phyloP scores from a whole-genome alignment of 2,329 filamentous ascomycete species.

The Neurospora sp. region DNA sequence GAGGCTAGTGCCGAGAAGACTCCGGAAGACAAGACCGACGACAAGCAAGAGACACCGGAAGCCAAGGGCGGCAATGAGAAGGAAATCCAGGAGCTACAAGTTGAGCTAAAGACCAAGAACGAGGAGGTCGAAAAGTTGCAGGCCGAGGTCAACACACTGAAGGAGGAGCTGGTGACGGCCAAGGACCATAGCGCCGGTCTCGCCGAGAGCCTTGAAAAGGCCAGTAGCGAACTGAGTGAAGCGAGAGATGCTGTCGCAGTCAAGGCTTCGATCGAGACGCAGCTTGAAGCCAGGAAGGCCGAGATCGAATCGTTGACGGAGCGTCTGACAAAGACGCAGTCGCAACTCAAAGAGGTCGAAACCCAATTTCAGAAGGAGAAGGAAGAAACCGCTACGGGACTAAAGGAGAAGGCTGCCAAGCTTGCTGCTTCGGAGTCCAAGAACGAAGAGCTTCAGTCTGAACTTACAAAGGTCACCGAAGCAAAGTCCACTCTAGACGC shows the following conservation, averaged over 20 bases:
- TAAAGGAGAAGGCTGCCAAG: conserved; percentile 26
- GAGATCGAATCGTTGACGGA: conserved; percentile 42
- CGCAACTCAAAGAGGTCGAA: conserved; percentile 35
- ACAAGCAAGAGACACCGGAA: conserved; percentile 30
- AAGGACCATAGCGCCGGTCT: conserved; percentile 62
- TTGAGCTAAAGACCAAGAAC: conserved; percentile 59
- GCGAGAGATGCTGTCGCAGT: conserved; percentile 29
- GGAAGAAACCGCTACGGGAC: conserved; percentile 19
- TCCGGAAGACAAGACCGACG: conserved; percentile 26
- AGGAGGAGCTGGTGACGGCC: conserved; percentile 58
- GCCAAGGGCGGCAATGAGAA: conserved; percentile 44
- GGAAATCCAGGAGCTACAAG: conserved; percentile 73
- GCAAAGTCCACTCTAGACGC: conserved; percentile 33
- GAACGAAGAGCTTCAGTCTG: conserved; percentile 28
- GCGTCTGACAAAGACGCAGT: conserved; percentile 32
- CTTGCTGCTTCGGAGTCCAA: conserved; percentile 26
- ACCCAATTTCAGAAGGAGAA: conserved; percentile 23
- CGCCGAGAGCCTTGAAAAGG: conserved; percentile 55
- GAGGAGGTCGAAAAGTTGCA: conserved; percentile 63
- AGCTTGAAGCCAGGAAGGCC: conserved; percentile 36
- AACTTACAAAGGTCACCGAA: conserved; percentile 26
- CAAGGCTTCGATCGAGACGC: conserved; percentile 36
- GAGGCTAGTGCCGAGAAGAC: conserved; percentile 23
- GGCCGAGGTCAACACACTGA: conserved; percentile 55
- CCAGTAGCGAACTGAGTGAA: conserved; percentile 51